Base-by-base conservation (phyloP, 371 early-diverging fungal species). In the Coemansia sp. region DNA sequence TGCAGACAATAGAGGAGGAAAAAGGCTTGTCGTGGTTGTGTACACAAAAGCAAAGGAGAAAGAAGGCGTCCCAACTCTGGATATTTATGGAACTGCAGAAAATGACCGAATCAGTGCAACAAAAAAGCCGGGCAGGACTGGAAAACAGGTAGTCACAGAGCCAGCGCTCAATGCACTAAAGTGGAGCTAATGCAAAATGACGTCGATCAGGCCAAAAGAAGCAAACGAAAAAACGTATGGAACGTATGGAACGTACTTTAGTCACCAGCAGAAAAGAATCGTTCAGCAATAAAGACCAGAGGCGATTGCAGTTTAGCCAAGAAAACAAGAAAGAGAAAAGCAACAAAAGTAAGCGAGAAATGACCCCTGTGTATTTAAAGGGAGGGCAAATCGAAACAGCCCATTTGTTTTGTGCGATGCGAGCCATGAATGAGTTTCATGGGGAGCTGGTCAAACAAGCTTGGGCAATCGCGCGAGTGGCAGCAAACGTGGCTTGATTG, bases 401-500 rank as follows among this genome's bases (percentile, higher is more conserved):
- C 48, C 48, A 48, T 15, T 48, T 17, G 44, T 48, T 48, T 48
- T 48, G 48, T 48, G 48, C 48, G 48, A 48, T 15, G 48, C 8
- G 48, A 15, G 19, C 8, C 8, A 17, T 17, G 8, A 8, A 17
- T 15, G 19, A 8, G 19, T 8, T 2, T 4, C n/a, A 44, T 44
- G 44, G 48, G 48, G 8, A 8, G 48, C 17, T 7, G 17, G n/a
- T 8, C 17, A 54, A 26, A 49, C 21, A 49, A 49, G 21, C 19
- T 49, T 13, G 24, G 54, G 28, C 24, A 54, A 54, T 24, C 54
- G 13, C 54, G 12, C 11, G 17, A 8, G 54, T 15, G n/a, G 28
- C 26, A 24, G 12, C 53, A 19, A 52, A 52, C 53, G 53, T 52
- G 53, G 53, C 53, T 52, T 52, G 53, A 52, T 32, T 32, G 32